Base-by-base conservation (phyloP, 1,139 yeast genomes). In the Geotrichum phurueaensis region DNA sequence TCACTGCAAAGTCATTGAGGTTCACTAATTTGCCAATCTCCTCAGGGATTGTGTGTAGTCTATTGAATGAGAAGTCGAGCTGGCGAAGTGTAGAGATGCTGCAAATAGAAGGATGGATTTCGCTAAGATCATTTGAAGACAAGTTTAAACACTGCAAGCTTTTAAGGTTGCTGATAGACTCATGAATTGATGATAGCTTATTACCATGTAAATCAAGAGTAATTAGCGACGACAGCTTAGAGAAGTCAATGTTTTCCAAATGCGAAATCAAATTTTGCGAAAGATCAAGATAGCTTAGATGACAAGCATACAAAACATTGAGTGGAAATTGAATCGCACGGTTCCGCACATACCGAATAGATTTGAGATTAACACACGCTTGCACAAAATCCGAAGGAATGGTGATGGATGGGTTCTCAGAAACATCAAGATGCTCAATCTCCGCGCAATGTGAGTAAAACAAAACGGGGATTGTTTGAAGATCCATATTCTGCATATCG, bases 331-430 rank as follows among this genome's bases (percentile, higher is more conserved):
- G 80, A 10, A 86, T 82, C 20, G 89, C 83, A 60, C 96, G 88
- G 68, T 89, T 88, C 64, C 84, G 80, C 1, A 89, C 84, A 76
- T 85, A 89, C 59, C 84, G 80, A 62, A 91, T 79, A 61, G 84
- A 81, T 39, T 82, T 81, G 66, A 92, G 77, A 68, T 88, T 88
- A 56, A 84, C 81, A 66, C 96, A 87, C 33, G 89, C 84, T 70
- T 90, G 96, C 66, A 91, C 85, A 70, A 91, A 91, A 71, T 91
- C 97, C 62, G 84, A 76, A 0, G 97, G 96, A 43, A 92, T 78
- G 62, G 85, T 84, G 59, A 92, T 86, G 25, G 96, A 87, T 6
- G 97, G 96, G 71, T 92, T 92, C 65, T 88, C 85, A 0, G 96
- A 88, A 18, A 90, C 92, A 71, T 92, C 94, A 65, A 92, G 79